These are phyloP conservation scores for Pleurotus giganteus DNA, from an alignment of 768 basidiomycete species.

Conservation along the genomic window DNA sequence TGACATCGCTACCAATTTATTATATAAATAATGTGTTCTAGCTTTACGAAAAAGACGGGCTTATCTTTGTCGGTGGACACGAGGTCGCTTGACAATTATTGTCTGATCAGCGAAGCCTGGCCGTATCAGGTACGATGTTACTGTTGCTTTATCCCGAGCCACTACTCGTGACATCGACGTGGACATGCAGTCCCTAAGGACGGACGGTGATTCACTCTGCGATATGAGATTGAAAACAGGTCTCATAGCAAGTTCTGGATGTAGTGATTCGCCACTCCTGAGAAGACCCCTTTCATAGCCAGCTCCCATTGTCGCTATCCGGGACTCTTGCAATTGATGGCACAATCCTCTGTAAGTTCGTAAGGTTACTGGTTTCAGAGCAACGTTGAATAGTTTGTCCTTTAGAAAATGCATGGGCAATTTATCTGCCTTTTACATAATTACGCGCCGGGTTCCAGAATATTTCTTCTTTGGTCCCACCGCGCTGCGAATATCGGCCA, in stretches of 20 bases:
- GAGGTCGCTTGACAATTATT: constrained; percentile 10
- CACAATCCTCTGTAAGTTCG: neutral
- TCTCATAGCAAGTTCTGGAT: too few relatives aligned
- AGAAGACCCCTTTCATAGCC: neutral
- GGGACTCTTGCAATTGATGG: neutral
- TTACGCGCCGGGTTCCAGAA: neutral
- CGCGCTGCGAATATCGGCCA: neutral
- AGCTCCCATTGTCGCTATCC: neutral
- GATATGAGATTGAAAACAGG: constrained; percentile 1
- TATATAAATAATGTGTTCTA: neutral
- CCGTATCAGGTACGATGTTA: constrained; percentile 2
- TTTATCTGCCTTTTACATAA: constrained; percentile 3
- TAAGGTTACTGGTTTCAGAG: neutral
- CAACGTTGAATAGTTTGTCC: neutral
- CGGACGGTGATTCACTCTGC: neutral
- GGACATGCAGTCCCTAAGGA: neutral
- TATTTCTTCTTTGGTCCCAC: neutral
- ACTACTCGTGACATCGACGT: neutral
- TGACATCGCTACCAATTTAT: neutral
- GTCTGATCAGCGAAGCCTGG: constrained; percentile 1
- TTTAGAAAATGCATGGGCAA: neutral
- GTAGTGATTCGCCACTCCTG: too few relatives aligned
- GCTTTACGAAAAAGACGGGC: constrained; percentile 8
- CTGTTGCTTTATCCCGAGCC: constrained; percentile 6
- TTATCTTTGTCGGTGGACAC: constrained; percentile 9